A percentile compares a stretch with the other conserved stretches of the same genome.
These are phyloP conservation scores for Narthecium ossifragum DNA, from an alignment of 106 monocot species.

Conservation along the genomic window DNA sequence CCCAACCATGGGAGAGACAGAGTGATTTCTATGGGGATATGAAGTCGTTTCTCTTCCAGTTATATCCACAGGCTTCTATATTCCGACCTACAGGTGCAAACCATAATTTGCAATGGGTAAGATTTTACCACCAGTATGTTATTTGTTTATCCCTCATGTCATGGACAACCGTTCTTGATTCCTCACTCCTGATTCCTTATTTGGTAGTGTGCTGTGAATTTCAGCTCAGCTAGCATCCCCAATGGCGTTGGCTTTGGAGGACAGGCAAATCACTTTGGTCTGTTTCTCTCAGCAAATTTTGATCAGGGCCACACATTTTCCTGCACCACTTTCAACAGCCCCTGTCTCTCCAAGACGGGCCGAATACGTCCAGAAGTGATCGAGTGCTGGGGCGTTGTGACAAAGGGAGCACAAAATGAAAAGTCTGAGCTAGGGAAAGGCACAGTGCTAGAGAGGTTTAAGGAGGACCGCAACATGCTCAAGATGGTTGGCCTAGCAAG, in stretches of 20 bases:
- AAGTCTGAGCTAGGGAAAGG: constrained; percentile 37
- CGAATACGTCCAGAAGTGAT: constrained; percentile 58
- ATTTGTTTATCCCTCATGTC: no score
- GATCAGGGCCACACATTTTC: constrained; percentile 76
- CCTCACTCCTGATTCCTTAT: constrained; percentile 7
- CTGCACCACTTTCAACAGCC: constrained; percentile 91
- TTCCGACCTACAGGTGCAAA: constrained; percentile 84
- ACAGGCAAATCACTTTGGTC: constrained; percentile 73
- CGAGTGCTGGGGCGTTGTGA: constrained; percentile 74
- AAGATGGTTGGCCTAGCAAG: constrained; percentile 93
- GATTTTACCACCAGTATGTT: not conserved
- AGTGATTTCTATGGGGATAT: constrained; percentile 96
- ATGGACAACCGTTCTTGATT: no score
- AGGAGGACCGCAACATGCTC: constrained; percentile 95
- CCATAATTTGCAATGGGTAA: constrained; percentile 92
- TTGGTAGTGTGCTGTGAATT: constrained; percentile 80
- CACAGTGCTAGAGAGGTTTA: constrained; percentile 83
- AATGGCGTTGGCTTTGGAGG: constrained; percentile 97
- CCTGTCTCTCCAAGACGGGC: constrained; percentile 60
- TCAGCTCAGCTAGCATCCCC: constrained; percentile 91
- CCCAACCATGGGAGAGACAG: constrained; percentile 92
- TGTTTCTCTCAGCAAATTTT: constrained; percentile 76
- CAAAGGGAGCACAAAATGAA: constrained; percentile 26
- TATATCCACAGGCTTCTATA: constrained; percentile 79
- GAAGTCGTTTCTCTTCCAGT: constrained; percentile 87